Conservation (phyloP, 2,329 filamentous ascomycete genomes). For the Exophiala sideris region DNA sequence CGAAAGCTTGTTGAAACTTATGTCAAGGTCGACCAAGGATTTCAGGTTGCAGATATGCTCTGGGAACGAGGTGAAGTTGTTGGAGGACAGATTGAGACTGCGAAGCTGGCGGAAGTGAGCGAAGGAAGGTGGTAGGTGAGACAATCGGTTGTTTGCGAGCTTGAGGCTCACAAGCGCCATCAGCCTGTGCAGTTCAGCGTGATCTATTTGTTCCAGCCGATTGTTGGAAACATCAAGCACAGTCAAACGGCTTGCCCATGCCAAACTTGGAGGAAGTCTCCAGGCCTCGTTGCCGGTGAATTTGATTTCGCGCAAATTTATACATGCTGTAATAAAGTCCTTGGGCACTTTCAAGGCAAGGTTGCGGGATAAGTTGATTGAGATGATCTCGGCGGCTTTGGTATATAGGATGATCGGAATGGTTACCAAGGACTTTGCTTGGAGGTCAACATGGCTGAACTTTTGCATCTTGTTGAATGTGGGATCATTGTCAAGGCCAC, state of each 20-base stretch:
- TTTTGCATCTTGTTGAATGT: conserved; percentile 80
- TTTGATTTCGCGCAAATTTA: conserved; percentile 89
- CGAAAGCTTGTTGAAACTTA: conserved; percentile 92
- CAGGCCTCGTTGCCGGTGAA: conserved; percentile 92
- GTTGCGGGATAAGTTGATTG: conserved; percentile 89
- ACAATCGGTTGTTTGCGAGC: conserved; percentile 87
- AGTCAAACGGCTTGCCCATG: conserved; percentile 74
- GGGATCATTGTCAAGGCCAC: conserved; percentile 70
- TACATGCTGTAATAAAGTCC: conserved; percentile 93
- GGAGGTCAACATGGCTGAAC: conserved; percentile 89
- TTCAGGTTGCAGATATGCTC: conserved; percentile 77
- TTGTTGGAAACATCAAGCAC: conserved; percentile 96
- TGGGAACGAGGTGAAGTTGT: conserved; percentile 82
- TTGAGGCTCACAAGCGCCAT: conserved; percentile 81
- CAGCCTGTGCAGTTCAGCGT: conserved; percentile 74
- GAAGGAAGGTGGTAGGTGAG: conserved; percentile 75
- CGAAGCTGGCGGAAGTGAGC: conserved; percentile 73
- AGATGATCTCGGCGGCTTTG: conserved; percentile 87
- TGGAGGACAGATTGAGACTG: conserved; percentile 88
- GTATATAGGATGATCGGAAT: conserved; percentile 94
- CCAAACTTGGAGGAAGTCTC: conserved; percentile 77
- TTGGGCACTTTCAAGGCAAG: conserved; percentile 87
- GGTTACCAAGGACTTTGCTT: conserved; percentile 83
- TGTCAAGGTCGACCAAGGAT: conserved; percentile 84
- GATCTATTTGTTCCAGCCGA: conserved; percentile 77